Conservation (phyloP, 1,284 basidiomycete species). For the Salmacisia buchloeana region DNA sequence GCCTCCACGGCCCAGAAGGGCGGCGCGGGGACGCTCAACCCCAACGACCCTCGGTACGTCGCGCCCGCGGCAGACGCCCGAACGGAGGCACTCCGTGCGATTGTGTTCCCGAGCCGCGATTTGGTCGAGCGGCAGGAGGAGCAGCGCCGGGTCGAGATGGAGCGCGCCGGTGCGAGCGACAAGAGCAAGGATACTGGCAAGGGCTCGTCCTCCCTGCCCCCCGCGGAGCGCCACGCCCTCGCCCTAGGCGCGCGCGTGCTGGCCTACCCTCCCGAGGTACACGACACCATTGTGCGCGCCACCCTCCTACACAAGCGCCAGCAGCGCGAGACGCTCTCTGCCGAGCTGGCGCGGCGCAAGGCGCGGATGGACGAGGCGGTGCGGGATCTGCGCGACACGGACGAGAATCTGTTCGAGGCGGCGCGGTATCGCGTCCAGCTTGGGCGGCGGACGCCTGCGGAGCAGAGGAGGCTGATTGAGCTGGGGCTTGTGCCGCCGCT, state of each 20-base stretch:
- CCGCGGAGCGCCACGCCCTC: background rate
- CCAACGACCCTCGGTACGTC: slow-evolving; percentile 44
- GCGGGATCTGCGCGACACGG: slow-evolving; percentile 21
- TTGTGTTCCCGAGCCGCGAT: slow-evolving; percentile 33
- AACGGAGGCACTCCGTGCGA: slow-evolving; percentile 39
- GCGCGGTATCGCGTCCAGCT: slow-evolving; percentile 39
- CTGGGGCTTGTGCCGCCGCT: slow-evolving; percentile 30
- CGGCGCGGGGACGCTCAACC: slow-evolving; percentile 23
- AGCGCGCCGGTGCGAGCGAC: too few species aligned
- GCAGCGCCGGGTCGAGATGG: background rate
- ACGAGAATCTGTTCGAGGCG: slow-evolving; percentile 27
- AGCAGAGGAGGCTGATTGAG: slow-evolving; percentile 31
- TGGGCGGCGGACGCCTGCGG: slow-evolving; percentile 38
- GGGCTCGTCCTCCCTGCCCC: background rate
- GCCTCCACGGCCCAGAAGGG: slow-evolving; percentile 11
- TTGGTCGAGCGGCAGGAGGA: slow-evolving; percentile 1
- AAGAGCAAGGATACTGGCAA: background rate
- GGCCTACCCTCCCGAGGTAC: slow-evolving; percentile 61
- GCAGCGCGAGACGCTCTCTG: slow-evolving; percentile 56
- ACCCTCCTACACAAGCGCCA: slow-evolving; percentile 77
- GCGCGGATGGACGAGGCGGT: slow-evolving; percentile 36
- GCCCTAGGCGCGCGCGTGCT: slow-evolving; percentile 7
- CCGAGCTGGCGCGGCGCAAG: slow-evolving; percentile 31
- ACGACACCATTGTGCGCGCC: slow-evolving; percentile 87
- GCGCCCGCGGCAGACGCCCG: slow-evolving; percentile 28